Conservation (phyloP, 768 basidiomycete species). For the Lentinula sp. region DNA sequence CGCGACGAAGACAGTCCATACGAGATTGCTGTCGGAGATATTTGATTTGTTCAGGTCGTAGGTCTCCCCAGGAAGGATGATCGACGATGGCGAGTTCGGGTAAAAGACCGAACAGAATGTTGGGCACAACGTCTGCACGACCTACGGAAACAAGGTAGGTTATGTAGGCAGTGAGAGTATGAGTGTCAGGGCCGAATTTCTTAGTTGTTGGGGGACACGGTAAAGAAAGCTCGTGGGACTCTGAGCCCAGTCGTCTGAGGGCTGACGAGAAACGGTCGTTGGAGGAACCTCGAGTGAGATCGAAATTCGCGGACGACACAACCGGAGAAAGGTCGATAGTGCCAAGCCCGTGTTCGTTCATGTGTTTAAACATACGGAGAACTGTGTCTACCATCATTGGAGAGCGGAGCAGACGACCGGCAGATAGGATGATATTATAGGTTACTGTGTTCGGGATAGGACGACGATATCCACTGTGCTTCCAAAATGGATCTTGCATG, state of each 20-base stretch:
- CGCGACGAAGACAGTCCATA: constrained; percentile 27
- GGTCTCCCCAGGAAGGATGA: constrained; percentile 30
- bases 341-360: not conserved
- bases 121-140: constrained; percentile 33
- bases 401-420: constrained; percentile 43
- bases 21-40: constrained; percentile 16
- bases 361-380: constrained; percentile 27
- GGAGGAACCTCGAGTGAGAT: not conserved
- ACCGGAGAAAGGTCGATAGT: not conserved
- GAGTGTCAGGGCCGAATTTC: constrained; percentile 25
- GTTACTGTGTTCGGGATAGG: constrained; percentile 32
- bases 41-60: constrained; percentile 12
- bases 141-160: constrained; percentile 45
- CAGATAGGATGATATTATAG: constrained; percentile 54
- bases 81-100: constrained; percentile 42
- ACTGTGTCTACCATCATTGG: constrained; percentile 29
- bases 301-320: not conserved
- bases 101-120: constrained; percentile 47
- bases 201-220: not conserved
- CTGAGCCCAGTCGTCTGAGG: constrained; percentile 6
- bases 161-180: constrained; percentile 49
- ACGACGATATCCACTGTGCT: not conserved
- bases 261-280: not conserved
- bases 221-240: constrained; percentile 5
- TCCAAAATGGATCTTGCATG: constrained; percentile 32